Evolutionary conservation across 2,329 filamentous ascomycete genomes (phyloP), one percentile per base, ranked within the genome.

Genomic region (Scedosporium dehoogii): DNA sequence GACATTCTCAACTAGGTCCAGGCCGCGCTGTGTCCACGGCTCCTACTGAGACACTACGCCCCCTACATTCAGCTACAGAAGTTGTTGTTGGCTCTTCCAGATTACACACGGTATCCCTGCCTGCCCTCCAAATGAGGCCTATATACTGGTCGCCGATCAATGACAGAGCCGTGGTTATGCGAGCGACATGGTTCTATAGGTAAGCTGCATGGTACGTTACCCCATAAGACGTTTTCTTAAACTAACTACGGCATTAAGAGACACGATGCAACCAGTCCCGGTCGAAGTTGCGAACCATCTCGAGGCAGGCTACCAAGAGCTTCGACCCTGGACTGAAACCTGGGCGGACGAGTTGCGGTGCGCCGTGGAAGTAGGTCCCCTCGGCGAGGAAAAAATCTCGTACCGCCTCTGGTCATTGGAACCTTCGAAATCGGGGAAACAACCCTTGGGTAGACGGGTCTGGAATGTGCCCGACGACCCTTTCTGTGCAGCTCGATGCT

Each of bases 61-160:
- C 65, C 73, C 64, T 70, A 74, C 4, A 46, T 6, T 59, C 38
- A 14, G 16, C 51, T n/a, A 27, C 38, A 14, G 86, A 89, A 63
- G 86, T 97, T 2, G 86, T 92, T 3, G 93, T 97, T 1, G 94
- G 94, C 0, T 80, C 94, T 5, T 96, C 92, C n/a, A 84, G 92
- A 66, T 79, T 99, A 63, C 93, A 99, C 71, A 84, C 92, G 69
- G 93, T 97, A 1, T 86, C 90, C 63, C 80, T 97, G 68, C 92
- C 93, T 23, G 83, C 83, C 61, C 76, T 96, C 41, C 82, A 90
- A 69, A 96, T 99, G 92, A 91, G 92, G 73, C 94, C 94, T 0
- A 97, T 97, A 64, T 99, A 99, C 72, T 99, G 94, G 94, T 92
- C 89, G 18, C 93, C 94, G 6, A 83, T 97, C 38, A 92, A 96